phyloP scores from a whole-genome alignment of 1,284 basidiomycete species.

The Anthracocystis walkeri region DNA sequence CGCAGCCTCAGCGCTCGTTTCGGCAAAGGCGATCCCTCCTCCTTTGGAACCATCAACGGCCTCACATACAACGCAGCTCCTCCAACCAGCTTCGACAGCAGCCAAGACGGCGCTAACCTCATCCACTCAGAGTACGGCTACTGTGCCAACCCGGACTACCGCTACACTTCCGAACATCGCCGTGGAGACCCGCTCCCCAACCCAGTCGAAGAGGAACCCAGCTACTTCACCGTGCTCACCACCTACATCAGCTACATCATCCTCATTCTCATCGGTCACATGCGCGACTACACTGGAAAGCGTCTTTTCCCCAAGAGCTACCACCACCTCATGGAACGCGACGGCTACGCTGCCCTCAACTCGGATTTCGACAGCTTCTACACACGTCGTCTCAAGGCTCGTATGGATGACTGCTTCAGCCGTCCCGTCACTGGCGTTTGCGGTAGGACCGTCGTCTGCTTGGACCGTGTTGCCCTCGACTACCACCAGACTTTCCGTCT shows the following conservation, averaged over 20 bases:
- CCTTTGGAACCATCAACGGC: constrained; percentile 14
- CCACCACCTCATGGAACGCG: constrained; percentile 73
- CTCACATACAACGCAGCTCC: constrained; percentile 26
- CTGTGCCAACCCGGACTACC: constrained; percentile 79
- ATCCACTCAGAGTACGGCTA: constrained; percentile 86
- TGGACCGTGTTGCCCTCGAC: constrained; percentile 86
- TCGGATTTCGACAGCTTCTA: constrained; percentile 99
- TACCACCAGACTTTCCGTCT: constrained; percentile 83
- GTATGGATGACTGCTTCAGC: constrained; percentile 96
- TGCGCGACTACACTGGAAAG: constrained; percentile 96
- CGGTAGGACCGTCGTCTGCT: constrained; percentile 87
- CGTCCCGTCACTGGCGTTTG: constrained; percentile 94
- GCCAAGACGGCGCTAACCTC: constrained; percentile 57
- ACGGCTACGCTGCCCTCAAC: constrained; percentile 87
- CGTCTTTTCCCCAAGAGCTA: constrained; percentile 80
- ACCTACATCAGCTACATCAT: constrained; percentile 77
- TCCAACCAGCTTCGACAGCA: constrained; percentile 48
- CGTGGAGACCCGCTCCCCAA: constrained; percentile 54
- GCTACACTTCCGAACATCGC: constrained; percentile 77
- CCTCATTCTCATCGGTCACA: constrained; percentile 84
- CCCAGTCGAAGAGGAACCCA: constrained; percentile 76
- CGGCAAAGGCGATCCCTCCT: constrained; percentile 21
- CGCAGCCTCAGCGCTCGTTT: constrained; percentile 34
- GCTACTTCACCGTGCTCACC: constrained; percentile 89
- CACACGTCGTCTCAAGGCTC: constrained; percentile 90